Conservation (phyloP, 371 early-diverging fungal species). For the Haplosporangium sp. region DNA sequence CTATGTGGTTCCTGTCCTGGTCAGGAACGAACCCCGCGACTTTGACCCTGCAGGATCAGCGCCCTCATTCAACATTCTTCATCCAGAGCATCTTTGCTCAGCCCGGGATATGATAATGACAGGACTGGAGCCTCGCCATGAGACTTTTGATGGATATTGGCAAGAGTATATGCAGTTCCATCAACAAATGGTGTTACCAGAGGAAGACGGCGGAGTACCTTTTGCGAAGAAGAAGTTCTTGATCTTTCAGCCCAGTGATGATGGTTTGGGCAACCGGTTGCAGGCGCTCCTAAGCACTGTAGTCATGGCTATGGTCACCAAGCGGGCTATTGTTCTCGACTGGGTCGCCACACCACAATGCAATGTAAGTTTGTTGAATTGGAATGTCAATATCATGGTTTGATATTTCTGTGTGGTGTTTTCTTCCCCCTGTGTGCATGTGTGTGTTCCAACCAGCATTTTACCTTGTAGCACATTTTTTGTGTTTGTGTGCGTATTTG, state of each 20-base stretch:
- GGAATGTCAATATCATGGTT: too few relatives aligned
- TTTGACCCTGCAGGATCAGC: conserved; percentile 33
- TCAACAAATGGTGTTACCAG: conserved; percentile 30
- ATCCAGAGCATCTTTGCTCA: conserved; percentile 39
- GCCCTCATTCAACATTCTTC: conserved; percentile 30
- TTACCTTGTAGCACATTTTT: too few relatives aligned
- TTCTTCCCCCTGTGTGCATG: neutral
- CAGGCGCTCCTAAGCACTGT: conserved; percentile 48
- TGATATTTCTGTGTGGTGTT: neutral
- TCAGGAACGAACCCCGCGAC: conserved; percentile 33
- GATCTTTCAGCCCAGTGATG: conserved; percentile 48
- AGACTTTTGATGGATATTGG: conserved; percentile 43
- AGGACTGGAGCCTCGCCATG: conserved; percentile 20
- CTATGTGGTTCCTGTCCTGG: conserved; percentile 39
- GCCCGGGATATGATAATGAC: conserved; percentile 11
- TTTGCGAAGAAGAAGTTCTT: conserved; percentile 25
- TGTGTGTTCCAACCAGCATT: neutral
- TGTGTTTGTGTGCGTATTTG: too few relatives aligned
- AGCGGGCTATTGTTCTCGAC: conserved; percentile 47
- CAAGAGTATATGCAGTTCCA: conserved; percentile 44
- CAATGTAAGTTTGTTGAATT: conserved; percentile 43
- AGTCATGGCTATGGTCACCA: conserved; percentile 41
- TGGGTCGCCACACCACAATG: conserved; percentile 46
- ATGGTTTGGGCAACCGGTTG: conserved; percentile 45
- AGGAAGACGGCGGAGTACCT: conserved; percentile 30